Evolutionary conservation across 352 stramenopile genomes (phyloP).

Genomic region (Phytophthora quininea): DNA sequence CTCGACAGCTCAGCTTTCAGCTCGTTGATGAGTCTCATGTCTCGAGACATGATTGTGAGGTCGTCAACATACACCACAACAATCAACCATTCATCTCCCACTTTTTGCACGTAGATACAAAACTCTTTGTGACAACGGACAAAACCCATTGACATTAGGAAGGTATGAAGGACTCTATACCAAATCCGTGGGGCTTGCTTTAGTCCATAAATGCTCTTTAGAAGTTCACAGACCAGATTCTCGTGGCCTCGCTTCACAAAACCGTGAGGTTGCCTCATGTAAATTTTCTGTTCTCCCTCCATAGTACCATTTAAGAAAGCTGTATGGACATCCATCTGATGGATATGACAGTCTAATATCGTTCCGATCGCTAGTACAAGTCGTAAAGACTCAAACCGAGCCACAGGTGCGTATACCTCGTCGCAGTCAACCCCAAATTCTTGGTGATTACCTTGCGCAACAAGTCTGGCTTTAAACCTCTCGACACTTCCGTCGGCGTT

Average conservation of each 20-base stretch:
- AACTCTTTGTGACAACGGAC: constrained; percentile 32
- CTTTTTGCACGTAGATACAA: constrained; percentile 24
- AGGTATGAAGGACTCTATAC: too few species aligned
- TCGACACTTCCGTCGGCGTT: constrained; percentile 9
- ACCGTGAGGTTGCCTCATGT: constrained; percentile 19
- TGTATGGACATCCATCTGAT: constrained; percentile 2
- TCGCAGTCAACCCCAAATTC: constrained; percentile 5
- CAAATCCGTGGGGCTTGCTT: too few species aligned
- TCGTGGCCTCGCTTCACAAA: constrained; percentile 18
- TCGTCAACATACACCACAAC: constrained; percentile 39
- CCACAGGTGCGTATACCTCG: constrained; percentile 2
- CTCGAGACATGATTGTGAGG: constrained; percentile 25
- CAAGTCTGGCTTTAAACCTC: constrained; percentile 5
- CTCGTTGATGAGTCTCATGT: constrained; percentile 19
- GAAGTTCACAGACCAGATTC: constrained; percentile 27
- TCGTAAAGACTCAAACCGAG: constrained; percentile 7
- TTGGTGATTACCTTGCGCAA: constrained; percentile 17
- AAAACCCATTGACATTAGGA: too few species aligned
- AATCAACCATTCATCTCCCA: constrained; percentile 35
- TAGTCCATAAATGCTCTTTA: too few species aligned
- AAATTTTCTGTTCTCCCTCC: neutral
- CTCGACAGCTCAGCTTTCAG: constrained; percentile 29
- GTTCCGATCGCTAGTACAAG: constrained; percentile 9
- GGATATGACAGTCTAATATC: constrained; percentile 17
- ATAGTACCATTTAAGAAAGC: too few species aligned